These are phyloP conservation scores for Salix arbutifolia DNA, from an alignment of 345 rosid genomes.

Conservation along the genomic window DNA sequence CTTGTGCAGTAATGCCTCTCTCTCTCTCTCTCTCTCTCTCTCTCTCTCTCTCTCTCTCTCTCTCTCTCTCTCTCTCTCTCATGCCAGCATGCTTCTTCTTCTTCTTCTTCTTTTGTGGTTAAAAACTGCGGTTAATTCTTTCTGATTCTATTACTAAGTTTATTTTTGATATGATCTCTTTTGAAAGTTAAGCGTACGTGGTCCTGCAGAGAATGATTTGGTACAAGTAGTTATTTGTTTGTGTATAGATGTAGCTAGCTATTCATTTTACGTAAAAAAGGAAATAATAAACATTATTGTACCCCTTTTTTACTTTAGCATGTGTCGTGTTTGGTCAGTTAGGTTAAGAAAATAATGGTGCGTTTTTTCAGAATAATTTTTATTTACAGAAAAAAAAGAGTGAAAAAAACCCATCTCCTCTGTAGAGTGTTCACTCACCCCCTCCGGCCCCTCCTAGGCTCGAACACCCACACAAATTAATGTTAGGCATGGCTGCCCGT, in stretches of 20 bases:
- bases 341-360: background rate
- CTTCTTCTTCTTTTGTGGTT: background rate
- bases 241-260: background rate
- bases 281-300: background rate
- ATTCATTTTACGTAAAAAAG: background rate
- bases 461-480: background rate
- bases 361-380: background rate
- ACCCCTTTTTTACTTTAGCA: constrained; percentile 4
- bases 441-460: background rate
- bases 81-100: background rate
- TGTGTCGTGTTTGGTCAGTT: constrained; percentile 32
- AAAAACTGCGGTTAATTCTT: background rate
- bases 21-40: constrained; percentile 7
- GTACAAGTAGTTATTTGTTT: background rate
- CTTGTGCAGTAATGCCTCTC: constrained; percentile 1
- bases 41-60: background rate
- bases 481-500: background rate
- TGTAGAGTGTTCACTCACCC: background rate
- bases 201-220: background rate
- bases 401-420: background rate
- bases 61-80: constrained; percentile 5
- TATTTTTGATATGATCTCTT: background rate
- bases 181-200: background rate
- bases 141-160: background rate
- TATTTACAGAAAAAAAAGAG: no score